A percentile compares a stretch with the other conserved stretches of the same genome.
Conservation (phyloP, 176 grass and related monocot genomes). For the Juncus effusus region DNA sequence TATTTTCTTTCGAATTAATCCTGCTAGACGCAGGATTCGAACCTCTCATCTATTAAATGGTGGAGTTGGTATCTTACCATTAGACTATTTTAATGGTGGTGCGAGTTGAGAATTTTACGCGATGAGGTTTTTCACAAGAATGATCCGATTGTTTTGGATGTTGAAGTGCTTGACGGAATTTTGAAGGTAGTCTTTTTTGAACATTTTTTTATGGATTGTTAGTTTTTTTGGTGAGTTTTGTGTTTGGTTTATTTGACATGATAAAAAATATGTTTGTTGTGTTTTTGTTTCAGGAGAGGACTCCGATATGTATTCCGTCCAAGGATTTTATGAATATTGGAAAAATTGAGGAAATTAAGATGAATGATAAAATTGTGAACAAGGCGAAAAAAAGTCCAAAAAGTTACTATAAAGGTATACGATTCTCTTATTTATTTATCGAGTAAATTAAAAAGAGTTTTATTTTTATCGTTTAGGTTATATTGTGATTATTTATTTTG, state of each 20-base stretch:
- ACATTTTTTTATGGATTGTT: background rate
- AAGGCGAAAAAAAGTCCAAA: conserved; percentile 69
- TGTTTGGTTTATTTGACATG: background rate
- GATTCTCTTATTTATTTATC: too few species aligned
- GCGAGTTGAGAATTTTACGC: conserved; percentile 77
- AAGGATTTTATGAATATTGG: conserved; percentile 77
- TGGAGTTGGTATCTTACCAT: too few species aligned
- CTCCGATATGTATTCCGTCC: conserved; percentile 73
- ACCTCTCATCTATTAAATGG: too few species aligned
- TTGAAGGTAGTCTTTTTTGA: conserved; percentile 44
- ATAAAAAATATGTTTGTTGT: background rate
- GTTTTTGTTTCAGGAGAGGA: conserved; percentile 53
- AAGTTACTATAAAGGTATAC: conserved; percentile 79
- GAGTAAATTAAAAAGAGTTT: background rate
- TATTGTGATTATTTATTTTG: background rate
- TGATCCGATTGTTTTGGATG: conserved; percentile 88
- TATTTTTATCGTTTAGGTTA: background rate
- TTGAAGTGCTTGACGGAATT: conserved; percentile 86
- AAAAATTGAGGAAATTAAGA: conserved; percentile 75
- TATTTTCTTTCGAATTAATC: too few species aligned
- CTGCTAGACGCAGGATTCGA: too few species aligned
- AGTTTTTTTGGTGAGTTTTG: background rate
- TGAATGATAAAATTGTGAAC: conserved; percentile 82
- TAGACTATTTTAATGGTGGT: too few species aligned
- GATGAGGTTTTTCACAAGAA: conserved; percentile 88